A percentile compares a stretch with the other conserved stretches of the same genome.
These are phyloP conservation scores for Coniochaeta prunicola DNA, from an alignment of 2,329 filamentous ascomycete species.

Conservation along the genomic window DNA sequence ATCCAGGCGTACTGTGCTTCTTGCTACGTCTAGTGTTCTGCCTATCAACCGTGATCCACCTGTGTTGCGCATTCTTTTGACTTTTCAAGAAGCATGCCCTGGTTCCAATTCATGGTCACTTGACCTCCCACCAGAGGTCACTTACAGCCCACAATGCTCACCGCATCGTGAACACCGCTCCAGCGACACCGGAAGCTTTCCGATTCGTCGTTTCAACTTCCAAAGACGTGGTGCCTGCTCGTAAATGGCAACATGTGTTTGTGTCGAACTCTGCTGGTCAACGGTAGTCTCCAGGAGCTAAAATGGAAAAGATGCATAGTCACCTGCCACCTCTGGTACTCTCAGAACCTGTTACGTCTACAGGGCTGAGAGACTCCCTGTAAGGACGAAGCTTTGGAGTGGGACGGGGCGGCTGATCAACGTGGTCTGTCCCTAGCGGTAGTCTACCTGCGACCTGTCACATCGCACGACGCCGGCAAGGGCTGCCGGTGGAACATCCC, in stretches of 20 bases:
- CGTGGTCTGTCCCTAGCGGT: not conserved
- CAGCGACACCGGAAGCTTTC: not conserved
- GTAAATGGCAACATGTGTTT: not conserved
- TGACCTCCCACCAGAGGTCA: not conserved
- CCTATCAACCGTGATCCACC: not conserved
- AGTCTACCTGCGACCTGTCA: not conserved
- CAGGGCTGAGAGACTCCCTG: not conserved
- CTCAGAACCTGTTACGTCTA: not conserved
- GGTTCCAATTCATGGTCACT: not conserved
- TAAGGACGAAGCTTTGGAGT: not conserved
- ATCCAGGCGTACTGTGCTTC: not conserved
- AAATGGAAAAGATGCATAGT: not conserved
- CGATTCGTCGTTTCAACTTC: not conserved
- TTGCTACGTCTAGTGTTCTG: not conserved
- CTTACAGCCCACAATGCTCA: not conserved
- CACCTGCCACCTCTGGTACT: not conserved
- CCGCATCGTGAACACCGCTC: not conserved
- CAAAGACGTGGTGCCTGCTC: not conserved
- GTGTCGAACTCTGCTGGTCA: not conserved
- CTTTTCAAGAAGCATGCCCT: not conserved
- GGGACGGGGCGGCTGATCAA: not conserved
- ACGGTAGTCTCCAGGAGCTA: not conserved
- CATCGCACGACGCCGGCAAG: not conserved
- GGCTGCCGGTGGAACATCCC: not conserved
- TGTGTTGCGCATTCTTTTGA: not conserved